Evolutionary conservation across 331 rosid genomes (phyloP), one percentile per base, ranked within the genome.

Genomic region (Erythrophleum ivorense): DNA sequence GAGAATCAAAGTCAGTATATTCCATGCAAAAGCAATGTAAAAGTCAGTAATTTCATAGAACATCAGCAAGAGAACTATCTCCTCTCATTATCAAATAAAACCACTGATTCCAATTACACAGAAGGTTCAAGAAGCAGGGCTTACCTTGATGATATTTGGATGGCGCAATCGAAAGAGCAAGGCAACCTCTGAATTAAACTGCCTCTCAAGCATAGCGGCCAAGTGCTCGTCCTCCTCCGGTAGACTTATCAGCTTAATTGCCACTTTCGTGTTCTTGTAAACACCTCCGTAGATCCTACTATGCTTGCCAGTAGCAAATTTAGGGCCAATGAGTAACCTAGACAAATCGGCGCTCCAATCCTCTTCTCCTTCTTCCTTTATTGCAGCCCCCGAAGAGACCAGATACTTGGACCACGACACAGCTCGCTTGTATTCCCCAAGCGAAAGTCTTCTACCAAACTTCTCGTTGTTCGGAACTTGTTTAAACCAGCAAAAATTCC

Each of bases 331-430:
- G 85, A 86, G 90, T 83, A 96, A 75, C 78, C 91, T 91, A 8
- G 99, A 96, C 92, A 96, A 77, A 57, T 96, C 98, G 13, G 99
- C 98, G 70, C 97, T 91, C 97, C 99, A 96, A 43, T 92, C 97
- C 29, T 90, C 95, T 79, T 90, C 93, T 24, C 86, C 97, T 12
- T 92, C 93, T 14, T 93, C 98, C 80, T 96, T 96, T 6, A 94
- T 96, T 65, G 91, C 94, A 6, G 94, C 99, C 7, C 99, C 99
- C 0, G 97, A 87, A 0, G 99, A 96, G 3, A 94, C 91, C 87
- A 92, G 52, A 62, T 96, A 96, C 88, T 92, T 96, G 8, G 99
- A 96, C 99, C 99, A 96, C 31, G 99, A 96, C 73, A 92, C 95
- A 2, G 99, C 98, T 73, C 94, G 60, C 66, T 78, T 88, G 87